Conservation (phyloP, 2,329 filamentous ascomycete genomes). For the Fusarium oligoseptatum region DNA sequence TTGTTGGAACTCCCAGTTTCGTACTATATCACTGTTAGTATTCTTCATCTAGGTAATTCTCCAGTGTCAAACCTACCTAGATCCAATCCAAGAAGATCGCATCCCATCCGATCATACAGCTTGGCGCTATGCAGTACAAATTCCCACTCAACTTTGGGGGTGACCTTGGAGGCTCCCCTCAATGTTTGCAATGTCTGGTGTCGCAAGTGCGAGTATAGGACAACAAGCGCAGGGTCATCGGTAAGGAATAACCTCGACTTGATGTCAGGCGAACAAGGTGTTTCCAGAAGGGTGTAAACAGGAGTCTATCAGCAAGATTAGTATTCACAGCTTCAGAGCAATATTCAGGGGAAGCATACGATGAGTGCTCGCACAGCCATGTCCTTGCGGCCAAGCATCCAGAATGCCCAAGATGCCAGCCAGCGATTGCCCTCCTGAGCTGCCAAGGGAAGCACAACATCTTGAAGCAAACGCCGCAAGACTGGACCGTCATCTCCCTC, state of each 20-base stretch:
- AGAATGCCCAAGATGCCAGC: conserved; percentile 96
- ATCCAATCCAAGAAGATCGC: conserved; percentile 88
- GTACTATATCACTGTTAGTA: conserved; percentile 63
- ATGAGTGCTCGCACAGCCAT: conserved; percentile 88
- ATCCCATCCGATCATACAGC: conserved; percentile 91
- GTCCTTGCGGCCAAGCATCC: conserved; percentile 85
- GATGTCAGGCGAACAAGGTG: conserved; percentile 76
- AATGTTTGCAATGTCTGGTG: conserved; percentile 86
- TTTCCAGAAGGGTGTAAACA: conserved; percentile 79
- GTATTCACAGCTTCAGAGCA: background rate
- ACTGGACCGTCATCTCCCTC: conserved; percentile 86
- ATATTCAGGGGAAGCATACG: conserved; percentile 62
- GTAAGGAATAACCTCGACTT: conserved; percentile 85
- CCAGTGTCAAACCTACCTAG: conserved; percentile 68
- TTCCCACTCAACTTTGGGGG: conserved; percentile 84
- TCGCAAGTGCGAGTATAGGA: conserved; percentile 88
- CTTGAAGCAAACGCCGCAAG: conserved; percentile 79
- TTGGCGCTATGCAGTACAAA: conserved; percentile 89
- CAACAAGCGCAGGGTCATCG: conserved; percentile 89
- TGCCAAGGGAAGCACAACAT: conserved; percentile 83
- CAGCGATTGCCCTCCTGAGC: conserved; percentile 88
- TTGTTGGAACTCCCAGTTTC: conserved; percentile 85
- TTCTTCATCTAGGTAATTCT: background rate
- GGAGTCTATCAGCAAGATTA: conserved; percentile 70
- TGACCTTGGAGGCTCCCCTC: conserved; percentile 85